Evolutionary conservation across 768 basidiomycete species (phyloP).

Genomic region (Rhodocollybia butyracea): DNA sequence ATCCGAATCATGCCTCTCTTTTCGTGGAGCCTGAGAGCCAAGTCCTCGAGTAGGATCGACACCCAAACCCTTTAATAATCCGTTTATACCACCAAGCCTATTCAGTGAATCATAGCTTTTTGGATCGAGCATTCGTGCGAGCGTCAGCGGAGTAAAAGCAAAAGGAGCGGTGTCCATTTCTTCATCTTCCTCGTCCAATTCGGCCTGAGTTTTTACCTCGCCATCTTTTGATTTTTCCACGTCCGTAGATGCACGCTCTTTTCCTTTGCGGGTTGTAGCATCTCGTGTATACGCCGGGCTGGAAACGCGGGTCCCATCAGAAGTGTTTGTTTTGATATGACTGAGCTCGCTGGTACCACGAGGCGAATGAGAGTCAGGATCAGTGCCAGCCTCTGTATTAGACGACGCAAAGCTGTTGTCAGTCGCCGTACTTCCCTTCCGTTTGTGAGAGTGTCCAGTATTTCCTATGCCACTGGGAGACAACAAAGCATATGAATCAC

Average conservation of each 20-base stretch:
- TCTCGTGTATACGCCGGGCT: constrained; percentile 18
- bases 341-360: constrained; percentile 22
- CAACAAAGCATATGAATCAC: constrained; percentile 50
- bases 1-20: neutral
- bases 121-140: constrained; percentile 88
- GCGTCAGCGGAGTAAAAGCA: constrained; percentile 62
- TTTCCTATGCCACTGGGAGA: constrained; percentile 26
- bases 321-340: constrained; percentile 36
- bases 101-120: constrained; percentile 70
- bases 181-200: constrained; percentile 33
- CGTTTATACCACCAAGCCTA: constrained; percentile 66
- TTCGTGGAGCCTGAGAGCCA: neutral
- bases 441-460: constrained; percentile 33
- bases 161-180: constrained; percentile 68
- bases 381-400: constrained; percentile 33
- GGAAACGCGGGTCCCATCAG: constrained; percentile 32
- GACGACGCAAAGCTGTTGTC: constrained; percentile 38
- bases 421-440: constrained; percentile 60
- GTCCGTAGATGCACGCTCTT: constrained; percentile 8
- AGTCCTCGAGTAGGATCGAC: constrained; percentile 55
- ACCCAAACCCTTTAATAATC: constrained; percentile 71
- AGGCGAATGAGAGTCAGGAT: constrained; percentile 38
- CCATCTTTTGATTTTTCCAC: constrained; percentile 13
- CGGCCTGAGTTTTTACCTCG: constrained; percentile 15
- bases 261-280: constrained; percentile 11